Evolutionary conservation across 2,329 filamentous ascomycete species (phyloP).

Genomic region (Fusarium xyrophilum): DNA sequence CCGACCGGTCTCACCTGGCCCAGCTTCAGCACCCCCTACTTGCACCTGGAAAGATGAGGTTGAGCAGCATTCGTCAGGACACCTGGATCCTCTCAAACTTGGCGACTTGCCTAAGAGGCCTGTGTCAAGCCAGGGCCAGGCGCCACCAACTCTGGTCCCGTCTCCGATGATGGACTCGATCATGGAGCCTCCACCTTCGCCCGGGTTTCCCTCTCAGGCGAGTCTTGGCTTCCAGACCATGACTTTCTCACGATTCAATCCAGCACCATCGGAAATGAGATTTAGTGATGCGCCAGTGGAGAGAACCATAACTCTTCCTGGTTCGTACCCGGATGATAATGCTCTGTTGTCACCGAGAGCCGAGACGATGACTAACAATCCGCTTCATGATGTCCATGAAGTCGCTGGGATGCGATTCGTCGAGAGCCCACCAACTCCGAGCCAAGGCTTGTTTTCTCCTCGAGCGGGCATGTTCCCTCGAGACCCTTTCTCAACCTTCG

Average conservation of each 20-base stretch:
- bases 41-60: conserved; percentile 63
- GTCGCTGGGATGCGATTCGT: conserved; percentile 60
- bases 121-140: conserved; percentile 43
- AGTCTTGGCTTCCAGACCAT: conserved; percentile 54
- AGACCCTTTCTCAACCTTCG: conserved; percentile 60
- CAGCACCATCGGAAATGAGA: conserved; percentile 15
- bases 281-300: conserved; percentile 38
- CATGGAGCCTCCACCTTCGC: conserved; percentile 52
- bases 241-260: conserved; percentile 38
- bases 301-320: conserved; percentile 48
- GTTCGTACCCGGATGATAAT: conserved; percentile 53
- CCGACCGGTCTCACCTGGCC: conserved; percentile 64
- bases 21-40: conserved; percentile 71
- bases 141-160: conserved; percentile 15
- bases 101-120: conserved; percentile 46
- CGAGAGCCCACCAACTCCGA: conserved; percentile 60
- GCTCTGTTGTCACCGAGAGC: conserved; percentile 74
- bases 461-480: conserved; percentile 60
- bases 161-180: conserved; percentile 36
- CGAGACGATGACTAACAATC: conserved; percentile 75
- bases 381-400: conserved; percentile 59
- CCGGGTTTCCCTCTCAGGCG: conserved; percentile 52
- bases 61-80: conserved; percentile 48
- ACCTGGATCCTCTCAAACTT: conserved; percentile 30
- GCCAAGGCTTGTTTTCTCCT: conserved; percentile 62